These are phyloP conservation scores for Harrya chromipes DNA, from an alignment of 768 basidiomycete genomes.

Conservation along the genomic window DNA sequence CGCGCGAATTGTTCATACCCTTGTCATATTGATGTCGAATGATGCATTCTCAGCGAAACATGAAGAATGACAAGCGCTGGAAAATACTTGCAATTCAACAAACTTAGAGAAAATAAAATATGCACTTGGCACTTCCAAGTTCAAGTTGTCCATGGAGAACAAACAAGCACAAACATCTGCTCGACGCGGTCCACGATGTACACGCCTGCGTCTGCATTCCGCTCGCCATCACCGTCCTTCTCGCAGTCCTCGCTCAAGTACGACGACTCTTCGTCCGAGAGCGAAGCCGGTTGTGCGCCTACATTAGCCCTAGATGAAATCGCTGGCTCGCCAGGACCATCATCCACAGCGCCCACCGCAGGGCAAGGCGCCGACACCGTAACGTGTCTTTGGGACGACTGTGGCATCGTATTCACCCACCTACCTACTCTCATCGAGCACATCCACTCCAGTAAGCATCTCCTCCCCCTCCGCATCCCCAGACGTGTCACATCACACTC, in stretches of 20 bases:
- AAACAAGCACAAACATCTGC: conserved; percentile 20
- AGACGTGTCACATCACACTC: background rate
- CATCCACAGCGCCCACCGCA: conserved; percentile 15
- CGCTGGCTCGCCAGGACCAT: conserved; percentile 21
- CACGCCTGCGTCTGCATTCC: conserved; percentile 38
- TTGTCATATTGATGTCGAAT: too few relatives aligned
- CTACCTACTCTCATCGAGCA: conserved; percentile 77
- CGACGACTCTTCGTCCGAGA: conserved; percentile 26
- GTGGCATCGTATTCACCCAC: conserved; percentile 68
- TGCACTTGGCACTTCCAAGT: too few relatives aligned
- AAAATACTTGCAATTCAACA: too few relatives aligned
- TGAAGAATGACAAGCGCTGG: too few relatives aligned
- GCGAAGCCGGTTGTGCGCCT: conserved; percentile 19
- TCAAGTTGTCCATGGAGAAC: too few relatives aligned
- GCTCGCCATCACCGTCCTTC: conserved; percentile 40
- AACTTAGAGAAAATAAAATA: too few relatives aligned
- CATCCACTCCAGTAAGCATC: conserved; percentile 68
- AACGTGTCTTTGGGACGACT: conserved; percentile 83
- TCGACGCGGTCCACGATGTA: conserved; percentile 29
- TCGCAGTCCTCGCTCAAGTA: conserved; percentile 31
- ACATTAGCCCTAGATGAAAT: conserved; percentile 13
- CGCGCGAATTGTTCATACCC: too few relatives aligned
- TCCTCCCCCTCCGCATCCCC: background rate
- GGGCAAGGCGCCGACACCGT: conserved; percentile 50
- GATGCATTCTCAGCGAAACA: too few relatives aligned